A percentile compares a stretch with the other conserved stretches of the same genome.
Evolutionary conservation across 2,329 filamentous ascomycete genomes (phyloP).

Genomic region (Xylogone sp.): DNA sequence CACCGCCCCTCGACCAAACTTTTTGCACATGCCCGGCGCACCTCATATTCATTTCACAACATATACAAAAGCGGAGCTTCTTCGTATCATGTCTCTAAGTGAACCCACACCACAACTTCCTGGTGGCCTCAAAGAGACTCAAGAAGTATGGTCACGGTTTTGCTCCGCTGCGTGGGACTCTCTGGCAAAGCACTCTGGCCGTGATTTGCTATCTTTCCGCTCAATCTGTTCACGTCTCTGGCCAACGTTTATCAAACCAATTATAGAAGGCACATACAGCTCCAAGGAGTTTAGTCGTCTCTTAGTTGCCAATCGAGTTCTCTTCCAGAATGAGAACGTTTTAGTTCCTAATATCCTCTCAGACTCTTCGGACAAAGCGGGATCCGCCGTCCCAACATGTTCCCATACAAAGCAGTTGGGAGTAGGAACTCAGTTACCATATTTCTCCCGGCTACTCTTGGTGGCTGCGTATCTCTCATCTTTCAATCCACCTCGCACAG

Average conservation of each 20-base stretch:
- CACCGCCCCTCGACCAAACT: conserved; percentile 63
- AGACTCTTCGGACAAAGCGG: conserved; percentile 5
- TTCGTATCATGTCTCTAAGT: conserved; percentile 66
- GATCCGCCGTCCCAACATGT: conserved; percentile 11
- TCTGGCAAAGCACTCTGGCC: conserved; percentile 72
- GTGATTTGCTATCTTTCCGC: conserved; percentile 71
- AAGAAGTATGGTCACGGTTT: conserved; percentile 76
- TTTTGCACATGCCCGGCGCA: conserved; percentile 66
- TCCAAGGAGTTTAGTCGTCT: conserved; percentile 82
- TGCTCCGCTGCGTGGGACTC: conserved; percentile 83
- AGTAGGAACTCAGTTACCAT: conserved; percentile 57
- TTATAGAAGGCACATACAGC: conserved; percentile 63
- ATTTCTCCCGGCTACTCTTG: conserved; percentile 69
- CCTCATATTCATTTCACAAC: conserved; percentile 80
- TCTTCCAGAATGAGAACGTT: conserved; percentile 71
- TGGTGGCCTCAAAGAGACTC: conserved; percentile 43
- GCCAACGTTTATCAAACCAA: conserved; percentile 77
- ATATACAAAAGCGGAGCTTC: conserved; percentile 77
- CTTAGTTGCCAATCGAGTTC: conserved; percentile 63
- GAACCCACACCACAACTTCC: conserved; percentile 43
- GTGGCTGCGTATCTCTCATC: conserved; percentile 77
- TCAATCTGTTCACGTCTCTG: conserved; percentile 72
- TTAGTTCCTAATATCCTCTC: conserved; percentile 62
- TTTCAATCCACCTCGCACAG: conserved; percentile 72
- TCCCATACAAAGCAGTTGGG: conserved; percentile 27